Base-by-base conservation (phyloP, 345 rosid species). In the Murraya koenigii region DNA sequence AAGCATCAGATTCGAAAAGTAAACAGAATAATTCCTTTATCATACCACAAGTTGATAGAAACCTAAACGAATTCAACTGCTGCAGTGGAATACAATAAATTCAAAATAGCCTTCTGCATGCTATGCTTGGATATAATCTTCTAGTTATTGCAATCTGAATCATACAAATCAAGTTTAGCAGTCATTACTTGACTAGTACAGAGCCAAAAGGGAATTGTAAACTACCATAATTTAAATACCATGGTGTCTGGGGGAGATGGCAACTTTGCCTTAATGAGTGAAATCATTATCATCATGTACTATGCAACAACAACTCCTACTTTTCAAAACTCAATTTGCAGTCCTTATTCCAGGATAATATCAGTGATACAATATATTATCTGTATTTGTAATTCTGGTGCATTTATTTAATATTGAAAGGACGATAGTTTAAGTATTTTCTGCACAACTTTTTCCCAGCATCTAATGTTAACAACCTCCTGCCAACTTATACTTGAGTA, bases 1-100 rank as follows among this genome's bases (percentile, higher is more conserved):
- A 63, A 75, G 69, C 61, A 63, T 47, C 59, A 32, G 10, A 44
- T 47, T 32, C 41, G 13, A 75, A 63, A 75, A 64, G 77, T 33
- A 59, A 74, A 75, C 15, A 11, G 15, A 28, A 28, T 26, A 61
- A 74, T 28, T 74, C 58, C 19, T 15, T 36, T 5, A 61, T 23
- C 13, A 47, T 11, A 20, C 22, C 41, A 63, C 1, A 9, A 5
- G 41, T 11, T 22, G 32, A 56, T 32, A 39, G 14, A 44, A 63
- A 63, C 32, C 44, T 6, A n/a, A 9, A n/a, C 59, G 47, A 41
- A 47, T 22, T 47, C 13, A 62, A 30, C 30, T 74, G 61, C 59
- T 22, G 44, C 28, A 56, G 11, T 35, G 30, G n/a, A 62, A 26
- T 62, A 7, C 49, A 44, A 11, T 44, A 44, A 44, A 44, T 44